Evolutionary conservation across 2,329 filamentous ascomycete species (phyloP).

Genomic region (Beauveria sp.): DNA sequence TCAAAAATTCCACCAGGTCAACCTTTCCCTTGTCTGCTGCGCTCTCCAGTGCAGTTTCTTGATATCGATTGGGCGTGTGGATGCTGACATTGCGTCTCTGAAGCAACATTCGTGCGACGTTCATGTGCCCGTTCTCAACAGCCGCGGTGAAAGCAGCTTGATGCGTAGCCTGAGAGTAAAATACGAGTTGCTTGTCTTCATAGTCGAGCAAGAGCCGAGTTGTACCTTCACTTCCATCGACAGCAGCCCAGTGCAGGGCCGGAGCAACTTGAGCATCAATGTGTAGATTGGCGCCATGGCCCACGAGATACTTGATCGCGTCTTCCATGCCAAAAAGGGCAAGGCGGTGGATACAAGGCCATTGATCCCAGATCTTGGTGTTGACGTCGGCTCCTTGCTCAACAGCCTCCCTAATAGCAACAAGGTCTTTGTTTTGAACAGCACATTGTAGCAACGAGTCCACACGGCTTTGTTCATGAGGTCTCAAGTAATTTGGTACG

Average conservation of each 20-base stretch:
- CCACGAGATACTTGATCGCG: background rate
- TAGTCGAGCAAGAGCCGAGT: background rate
- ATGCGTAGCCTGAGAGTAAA: background rate
- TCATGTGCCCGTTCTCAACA: background rate
- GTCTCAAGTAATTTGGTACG: background rate
- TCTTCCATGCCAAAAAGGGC: conserved; percentile 6
- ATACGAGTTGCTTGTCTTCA: background rate
- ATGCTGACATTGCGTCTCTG: conserved; percentile 1
- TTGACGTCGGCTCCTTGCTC: conserved; percentile 6
- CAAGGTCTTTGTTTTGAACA: conserved; percentile 1
- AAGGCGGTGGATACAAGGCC: conserved; percentile 8
- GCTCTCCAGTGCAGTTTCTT: background rate
- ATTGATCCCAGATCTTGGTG: conserved; percentile 7
- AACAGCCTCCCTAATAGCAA: conserved; percentile 3
- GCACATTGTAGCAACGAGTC: background rate
- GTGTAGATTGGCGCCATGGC: background rate
- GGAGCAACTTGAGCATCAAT: background rate
- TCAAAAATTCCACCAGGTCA: background rate
- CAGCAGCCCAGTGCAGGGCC: conserved; percentile 1
- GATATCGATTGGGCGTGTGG: background rate
- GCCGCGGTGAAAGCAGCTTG: background rate
- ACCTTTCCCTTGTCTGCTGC: conserved; percentile 1
- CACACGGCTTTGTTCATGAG: background rate
- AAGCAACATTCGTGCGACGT: background rate
- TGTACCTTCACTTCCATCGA: background rate